phyloP scores from a whole-genome alignment of 139 green algal genomes.

The Deuterostichococcus epilithicus region DNA sequence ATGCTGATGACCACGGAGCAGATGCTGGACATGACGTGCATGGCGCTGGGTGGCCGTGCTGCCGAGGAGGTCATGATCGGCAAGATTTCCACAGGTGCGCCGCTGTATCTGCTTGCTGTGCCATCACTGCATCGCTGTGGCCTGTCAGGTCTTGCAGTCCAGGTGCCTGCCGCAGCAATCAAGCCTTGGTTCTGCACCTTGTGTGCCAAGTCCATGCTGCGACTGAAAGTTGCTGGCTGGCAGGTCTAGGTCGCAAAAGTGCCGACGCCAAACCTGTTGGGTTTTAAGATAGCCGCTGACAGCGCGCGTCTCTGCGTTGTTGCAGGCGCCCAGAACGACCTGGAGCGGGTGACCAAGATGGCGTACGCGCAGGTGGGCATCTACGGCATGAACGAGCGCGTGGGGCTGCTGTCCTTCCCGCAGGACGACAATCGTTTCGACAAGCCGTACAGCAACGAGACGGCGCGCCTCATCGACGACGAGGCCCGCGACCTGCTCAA shows the following conservation, averaged over 20 bases:
- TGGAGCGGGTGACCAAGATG: constrained; percentile 97
- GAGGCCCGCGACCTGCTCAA: constrained; percentile 83
- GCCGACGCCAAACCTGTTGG: no score
- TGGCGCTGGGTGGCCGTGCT: constrained; percentile 91
- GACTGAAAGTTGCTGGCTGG: no score
- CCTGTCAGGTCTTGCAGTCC: no score
- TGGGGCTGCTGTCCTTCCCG: constrained; percentile 95
- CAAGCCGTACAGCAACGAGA: constrained; percentile 96
- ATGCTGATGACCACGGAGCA: constrained; percentile 94
- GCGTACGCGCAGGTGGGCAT: constrained; percentile 89
- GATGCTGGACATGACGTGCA: constrained; percentile 91
- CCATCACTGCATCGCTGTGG: neutral
- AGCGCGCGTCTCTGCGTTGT: neutral
- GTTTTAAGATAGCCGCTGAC: no score
- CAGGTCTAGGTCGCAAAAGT: no score
- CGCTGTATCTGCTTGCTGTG: neutral
- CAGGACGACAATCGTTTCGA: constrained; percentile 77
- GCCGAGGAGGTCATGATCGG: constrained; percentile 96
- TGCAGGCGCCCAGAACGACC: constrained; percentile 92
- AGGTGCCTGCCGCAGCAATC: no score
- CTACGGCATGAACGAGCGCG: constrained; percentile 94
- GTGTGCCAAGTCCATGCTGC: no score
- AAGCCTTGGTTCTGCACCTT: no score
- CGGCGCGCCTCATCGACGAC: constrained; percentile 90
- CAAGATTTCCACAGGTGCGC: constrained; percentile 84